Base-by-base conservation (phyloP, 1,284 basidiomycete genomes). In the Sparassis latifolia region DNA sequence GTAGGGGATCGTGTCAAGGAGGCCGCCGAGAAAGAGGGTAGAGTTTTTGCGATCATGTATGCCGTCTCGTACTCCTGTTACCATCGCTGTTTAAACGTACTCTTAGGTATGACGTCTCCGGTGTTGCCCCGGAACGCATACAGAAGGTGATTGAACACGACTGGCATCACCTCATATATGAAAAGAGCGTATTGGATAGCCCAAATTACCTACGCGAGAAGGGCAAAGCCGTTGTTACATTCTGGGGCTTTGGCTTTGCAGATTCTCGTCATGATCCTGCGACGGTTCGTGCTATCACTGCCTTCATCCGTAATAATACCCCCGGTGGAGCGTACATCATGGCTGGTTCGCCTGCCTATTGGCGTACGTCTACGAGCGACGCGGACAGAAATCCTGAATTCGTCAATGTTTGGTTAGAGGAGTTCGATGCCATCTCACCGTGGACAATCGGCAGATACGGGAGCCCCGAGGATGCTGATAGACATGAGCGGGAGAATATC, bases 41-140 rank as follows among this genome's bases (percentile, higher is more conserved):
- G 88, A 44, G 85, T 86, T 1, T 89, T 80, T 63, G 84, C 86
- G 4, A 84, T 89, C 55, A 90, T 90, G 88, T 87, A 52, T 59
- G 84, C 53, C 12, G 6, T 45, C 43, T 27, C 28, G 10, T 10
- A 12, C 3, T 10, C 27, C 5, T 40, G 33, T 4, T 33, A 30
- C 40, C 46, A 20, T 32, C 20, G 12, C 27, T 45, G 44, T 43
- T 47, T 48, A 44, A 49, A 46, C 48, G 35, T 33, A 27, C 37
- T 10, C 38, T 3, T 53, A 89, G 86, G 86, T 89, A 90, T 62
- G 86, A 89, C 64, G 78, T 88, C 2, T 77, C 83, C 3, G 81
- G 83, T 28, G 80, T 88, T 10, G 64, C 80, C 10, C 66, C 82
- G 4, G 76, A 85, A 53, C 76, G 76, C 47, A 73, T 89, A 28